phyloP scores from a whole-genome alignment of 495 filamentous ascomycete species.

The Friedmanniomyces simplex region DNA sequence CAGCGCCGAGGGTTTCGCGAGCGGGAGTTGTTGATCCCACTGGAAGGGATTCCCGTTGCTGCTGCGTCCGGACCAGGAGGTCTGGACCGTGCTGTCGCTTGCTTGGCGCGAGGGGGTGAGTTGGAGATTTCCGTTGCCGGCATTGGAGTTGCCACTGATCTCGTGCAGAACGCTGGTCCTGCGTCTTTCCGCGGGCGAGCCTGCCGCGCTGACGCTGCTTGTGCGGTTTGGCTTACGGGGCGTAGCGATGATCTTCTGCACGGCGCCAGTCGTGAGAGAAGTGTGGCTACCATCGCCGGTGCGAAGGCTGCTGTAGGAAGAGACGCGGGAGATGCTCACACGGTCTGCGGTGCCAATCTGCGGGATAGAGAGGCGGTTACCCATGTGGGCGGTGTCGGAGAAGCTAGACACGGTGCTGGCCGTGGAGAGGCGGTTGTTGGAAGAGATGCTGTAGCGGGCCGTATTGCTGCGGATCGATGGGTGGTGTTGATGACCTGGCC shows the following conservation, averaged over 20 bases:
- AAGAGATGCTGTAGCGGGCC: constrained; percentile 9
- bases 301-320: constrained; percentile 8
- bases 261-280: not conserved
- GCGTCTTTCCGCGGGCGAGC: constrained; percentile 21
- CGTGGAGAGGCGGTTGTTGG: constrained; percentile 2
- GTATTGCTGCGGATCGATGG: constrained; percentile 14
- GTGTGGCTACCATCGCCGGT: not conserved
- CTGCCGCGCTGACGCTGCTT: constrained; percentile 11
- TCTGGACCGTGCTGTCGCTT: constrained; percentile 12
- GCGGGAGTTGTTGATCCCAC: constrained; percentile 16
- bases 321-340: constrained; percentile 15
- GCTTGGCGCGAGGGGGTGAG: constrained; percentile 11
- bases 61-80: constrained; percentile 4
- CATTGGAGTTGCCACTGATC: constrained; percentile 11
- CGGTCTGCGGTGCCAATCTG: constrained; percentile 16
- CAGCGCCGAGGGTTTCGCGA: constrained; percentile 20
- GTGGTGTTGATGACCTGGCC: not conserved
- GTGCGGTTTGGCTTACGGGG: constrained; percentile 2
- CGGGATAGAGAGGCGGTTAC: constrained; percentile 12
- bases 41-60: constrained; percentile 24
- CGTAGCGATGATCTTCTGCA: constrained; percentile 8
- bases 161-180: constrained; percentile 16
- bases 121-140: not conserved
- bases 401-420: constrained; percentile 6
- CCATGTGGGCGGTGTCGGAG: not conserved